A percentile compares a stretch with the other conserved stretches of the same genome.
These are phyloP conservation scores for Rhizopogon sp. DNA, from an alignment of 768 basidiomycete genomes.

Conservation along the genomic window DNA sequence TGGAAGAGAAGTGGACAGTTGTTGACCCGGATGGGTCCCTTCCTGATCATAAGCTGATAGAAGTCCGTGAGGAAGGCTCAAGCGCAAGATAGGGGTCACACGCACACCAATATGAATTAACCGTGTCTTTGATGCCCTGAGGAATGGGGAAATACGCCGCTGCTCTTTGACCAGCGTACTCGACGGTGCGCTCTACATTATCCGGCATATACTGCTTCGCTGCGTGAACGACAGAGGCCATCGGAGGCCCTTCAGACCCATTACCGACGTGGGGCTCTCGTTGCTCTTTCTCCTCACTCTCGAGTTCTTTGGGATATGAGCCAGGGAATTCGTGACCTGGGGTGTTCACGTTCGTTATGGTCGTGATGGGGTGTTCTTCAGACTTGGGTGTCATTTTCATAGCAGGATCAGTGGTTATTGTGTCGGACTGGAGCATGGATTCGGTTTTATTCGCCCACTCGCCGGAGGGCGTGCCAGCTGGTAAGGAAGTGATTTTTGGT, in stretches of 20 bases:
- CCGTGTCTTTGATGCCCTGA: conserved; percentile 1
- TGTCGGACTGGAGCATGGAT: conserved; percentile 10
- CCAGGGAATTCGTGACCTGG: conserved; percentile 7
- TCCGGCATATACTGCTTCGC: conserved; percentile 7
- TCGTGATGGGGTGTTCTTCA: not conserved
- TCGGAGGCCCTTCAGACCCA: not conserved
- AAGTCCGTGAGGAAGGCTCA: conserved; percentile 4
- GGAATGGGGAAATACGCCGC: conserved; percentile 3
- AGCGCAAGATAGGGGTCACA: not conserved
- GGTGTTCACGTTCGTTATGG: not conserved
- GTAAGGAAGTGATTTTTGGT: conserved; percentile 13
- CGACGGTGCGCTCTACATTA: conserved; percentile 5
- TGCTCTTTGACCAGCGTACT: conserved; percentile 5
- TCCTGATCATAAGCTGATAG: conserved; percentile 5
- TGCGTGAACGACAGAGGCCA: conserved; percentile 3
- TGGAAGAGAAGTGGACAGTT: conserved; percentile 24
- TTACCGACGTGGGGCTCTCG: not conserved
- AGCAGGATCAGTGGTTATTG: conserved; percentile 3
- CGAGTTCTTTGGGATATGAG: conserved; percentile 2
- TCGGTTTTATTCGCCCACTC: conserved; percentile 13
- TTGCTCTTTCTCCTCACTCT: not conserved
- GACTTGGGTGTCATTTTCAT: not conserved
- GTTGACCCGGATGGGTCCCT: not conserved
- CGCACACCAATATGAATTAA: conserved; percentile 9
- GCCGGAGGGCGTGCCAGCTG: conserved; percentile 13